Evolutionary conservation across 208 protist genomes (phyloP).

Genomic region (Trypanosoma conorhini): DNA sequence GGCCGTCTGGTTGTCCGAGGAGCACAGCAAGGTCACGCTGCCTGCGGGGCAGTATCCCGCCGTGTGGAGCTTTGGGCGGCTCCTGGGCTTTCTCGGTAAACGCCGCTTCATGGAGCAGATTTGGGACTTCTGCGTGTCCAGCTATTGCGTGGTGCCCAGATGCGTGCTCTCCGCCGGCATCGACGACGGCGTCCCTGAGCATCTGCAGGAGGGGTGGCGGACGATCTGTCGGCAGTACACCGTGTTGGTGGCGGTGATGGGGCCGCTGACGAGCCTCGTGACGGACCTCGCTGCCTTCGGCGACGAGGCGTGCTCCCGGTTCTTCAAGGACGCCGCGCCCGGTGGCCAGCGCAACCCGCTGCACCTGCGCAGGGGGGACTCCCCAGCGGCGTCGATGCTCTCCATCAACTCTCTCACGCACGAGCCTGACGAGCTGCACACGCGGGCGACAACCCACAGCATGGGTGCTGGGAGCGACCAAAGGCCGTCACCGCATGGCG

Average conservation of each 20-base stretch:
- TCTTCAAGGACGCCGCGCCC: conserved; percentile 1
- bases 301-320: conserved; percentile 13
- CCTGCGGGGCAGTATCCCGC: neutral
- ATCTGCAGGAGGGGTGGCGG: conserved; percentile 8
- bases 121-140: conserved; percentile 49
- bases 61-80: conserved; percentile 35
- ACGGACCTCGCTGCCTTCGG: conserved; percentile 17
- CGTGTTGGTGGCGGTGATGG: conserved; percentile 17
- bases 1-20: conserved; percentile 10
- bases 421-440: conserved; percentile 9
- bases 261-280: conserved; percentile 12
- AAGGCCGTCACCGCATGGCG: neutral
- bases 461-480: neutral
- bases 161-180: conserved; percentile 12
- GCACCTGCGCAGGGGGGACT: conserved; percentile 1
- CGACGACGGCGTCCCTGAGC: conserved; percentile 4
- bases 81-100: conserved; percentile 41
- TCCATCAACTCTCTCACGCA: conserved; percentile 18
- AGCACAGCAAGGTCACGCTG: conserved; percentile 1
- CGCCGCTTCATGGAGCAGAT: conserved; percentile 48
- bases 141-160: conserved; percentile 33
- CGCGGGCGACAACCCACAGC: neutral
- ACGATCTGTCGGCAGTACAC: conserved; percentile 11
- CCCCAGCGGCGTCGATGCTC: conserved; percentile 13
- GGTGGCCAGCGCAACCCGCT: neutral